A percentile compares a stretch with the other conserved stretches of the same genome.
These are phyloP conservation scores for Globisporangium acanthophoron DNA, from an alignment of 352 stramenopile genomes.

Conservation along the genomic window DNA sequence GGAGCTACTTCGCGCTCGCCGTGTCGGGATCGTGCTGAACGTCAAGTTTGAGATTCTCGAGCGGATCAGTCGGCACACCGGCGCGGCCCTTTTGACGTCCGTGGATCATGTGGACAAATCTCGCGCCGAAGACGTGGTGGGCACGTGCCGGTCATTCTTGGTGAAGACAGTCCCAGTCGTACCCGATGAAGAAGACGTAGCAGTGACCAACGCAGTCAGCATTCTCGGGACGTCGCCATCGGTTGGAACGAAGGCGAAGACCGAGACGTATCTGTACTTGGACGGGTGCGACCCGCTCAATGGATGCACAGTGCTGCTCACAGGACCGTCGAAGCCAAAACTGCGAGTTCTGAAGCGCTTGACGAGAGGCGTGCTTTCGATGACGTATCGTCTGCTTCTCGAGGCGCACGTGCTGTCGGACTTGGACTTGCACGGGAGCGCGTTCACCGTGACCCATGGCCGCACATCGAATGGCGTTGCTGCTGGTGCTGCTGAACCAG, in stretches of 20 bases:
- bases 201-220: neutral
- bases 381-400: slow-evolving; percentile 95
- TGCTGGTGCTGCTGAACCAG: neutral
- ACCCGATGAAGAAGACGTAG: slow-evolving; percentile 18
- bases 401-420: slow-evolving; percentile 94
- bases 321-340: slow-evolving; percentile 80
- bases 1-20: slow-evolving; percentile 87
- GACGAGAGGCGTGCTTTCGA: slow-evolving; percentile 86
- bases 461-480: neutral
- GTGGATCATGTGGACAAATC: slow-evolving; percentile 90
- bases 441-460: slow-evolving; percentile 13
- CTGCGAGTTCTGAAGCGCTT: slow-evolving; percentile 93
- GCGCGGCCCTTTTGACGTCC: slow-evolving; percentile 87
- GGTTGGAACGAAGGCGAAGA: slow-evolving; percentile 18
- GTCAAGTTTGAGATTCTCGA: slow-evolving; percentile 91
- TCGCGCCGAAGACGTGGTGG: slow-evolving; percentile 43
- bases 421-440: slow-evolving; percentile 51
- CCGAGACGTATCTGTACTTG: slow-evolving; percentile 92
- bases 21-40: slow-evolving; percentile 93
- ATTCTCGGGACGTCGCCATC: slow-evolving; percentile 13
- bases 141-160: slow-evolving; percentile 59
- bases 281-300: slow-evolving; percentile 93
- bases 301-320: slow-evolving; percentile 92
- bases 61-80: slow-evolving; percentile 92
- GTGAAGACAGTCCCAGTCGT: slow-evolving; percentile 54